Evolutionary conservation across 345 rosid genomes (phyloP).

Genomic region (Boechera divaricarpa): DNA sequence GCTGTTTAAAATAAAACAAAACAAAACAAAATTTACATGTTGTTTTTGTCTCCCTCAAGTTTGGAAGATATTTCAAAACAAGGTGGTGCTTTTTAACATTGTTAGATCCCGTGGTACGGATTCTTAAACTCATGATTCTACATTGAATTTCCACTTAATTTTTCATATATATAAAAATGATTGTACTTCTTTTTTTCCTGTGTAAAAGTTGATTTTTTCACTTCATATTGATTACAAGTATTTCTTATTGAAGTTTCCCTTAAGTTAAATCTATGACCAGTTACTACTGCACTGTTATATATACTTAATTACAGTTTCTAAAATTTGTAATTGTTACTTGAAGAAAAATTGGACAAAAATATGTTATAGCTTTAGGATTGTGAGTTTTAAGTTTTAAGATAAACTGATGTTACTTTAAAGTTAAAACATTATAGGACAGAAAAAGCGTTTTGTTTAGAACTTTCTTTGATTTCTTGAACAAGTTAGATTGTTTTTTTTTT

Average conservation of each 20-base stretch:
- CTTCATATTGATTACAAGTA: not conserved
- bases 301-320: not conserved
- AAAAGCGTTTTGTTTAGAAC: conserved; percentile 1
- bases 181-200: not conserved
- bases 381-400: conserved; percentile 12
- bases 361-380: not conserved
- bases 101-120: conserved; percentile 51
- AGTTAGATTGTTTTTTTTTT: not conserved
- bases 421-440: not conserved
- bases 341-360: not conserved
- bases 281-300: not conserved
- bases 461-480: conserved; percentile 22
- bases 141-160: conserved; percentile 18
- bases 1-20: not conserved
- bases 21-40: not conserved
- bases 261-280: not conserved
- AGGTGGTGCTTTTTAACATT: conserved; percentile 39
- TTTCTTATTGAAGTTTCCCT: not conserved
- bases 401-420: not conserved
- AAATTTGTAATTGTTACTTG: not conserved
- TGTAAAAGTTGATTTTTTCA: not conserved
- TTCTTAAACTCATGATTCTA: conserved; percentile 33
- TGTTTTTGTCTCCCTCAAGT: conserved; percentile 46
- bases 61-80: conserved; percentile 43
- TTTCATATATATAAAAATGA: not conserved